Base-by-base conservation (phyloP, 2,329 filamentous ascomycete genomes). In the Aspergillus texensis region DNA sequence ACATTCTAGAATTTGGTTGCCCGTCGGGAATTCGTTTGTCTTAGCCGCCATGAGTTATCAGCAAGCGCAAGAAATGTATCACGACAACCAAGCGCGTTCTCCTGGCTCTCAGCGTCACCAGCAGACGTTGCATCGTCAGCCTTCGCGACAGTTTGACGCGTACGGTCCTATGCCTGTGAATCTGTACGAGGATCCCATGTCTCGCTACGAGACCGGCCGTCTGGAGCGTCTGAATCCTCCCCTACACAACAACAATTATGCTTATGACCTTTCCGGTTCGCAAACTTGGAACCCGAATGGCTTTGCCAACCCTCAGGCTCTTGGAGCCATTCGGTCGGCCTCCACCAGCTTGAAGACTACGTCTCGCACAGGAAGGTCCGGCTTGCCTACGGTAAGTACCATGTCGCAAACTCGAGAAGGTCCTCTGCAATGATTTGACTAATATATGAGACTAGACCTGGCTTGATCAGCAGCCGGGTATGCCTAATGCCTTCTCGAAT, bases 201-300 rank as follows among this genome's bases (percentile, higher is more conserved):
- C 83, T 56, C 83, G 81, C 71, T 88, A 83, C 78, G 88, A 85
- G 77, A 81, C 83, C 75, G 82, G 73, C 61, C 78, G 81, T 45
- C 75, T 79, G 79, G 91, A 83, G 79, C 88, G 83, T 77, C 83
- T 83, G 69, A 86, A 84, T 70, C 82, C 85, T 70, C 86, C 82
- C 73, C 83, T 84, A 71, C 83, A 84, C 66, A 82, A 81, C 62
- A 87, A 84, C 62, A 82, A 82, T 58, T 90, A 92, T 67, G 85
- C 84, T 62, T 91, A 94, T 70, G 92, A 93, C 73, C 87, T 88
- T 74, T 81, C 82, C 63, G 79, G 81, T n/a, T 84, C 85, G n/a
- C 90, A 93, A 74, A 89, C 90, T 24, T 97, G 93, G 93, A 92
- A 89, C 76, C 89, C 92, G 58, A 87, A 86, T 72, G 89, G 88